Base-by-base conservation (phyloP, 371 early-diverging fungal species). In the Zancudomyces culisetae region DNA sequence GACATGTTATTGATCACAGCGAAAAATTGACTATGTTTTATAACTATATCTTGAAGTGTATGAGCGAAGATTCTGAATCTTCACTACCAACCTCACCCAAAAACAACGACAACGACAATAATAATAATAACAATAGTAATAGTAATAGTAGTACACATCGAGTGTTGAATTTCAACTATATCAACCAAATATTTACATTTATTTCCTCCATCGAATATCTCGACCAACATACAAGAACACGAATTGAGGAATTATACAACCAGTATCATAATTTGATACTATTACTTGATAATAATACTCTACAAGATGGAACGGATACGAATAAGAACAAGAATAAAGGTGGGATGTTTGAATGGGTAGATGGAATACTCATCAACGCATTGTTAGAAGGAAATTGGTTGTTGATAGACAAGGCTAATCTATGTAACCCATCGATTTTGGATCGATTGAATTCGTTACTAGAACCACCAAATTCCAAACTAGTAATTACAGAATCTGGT, bases 391-490 rank as follows among this genome's bases (percentile, higher is more conserved):
- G 99, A 3, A 70, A 90, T 58, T 99, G 99, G 99, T 70, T 99
- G 27, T 69, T 99, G 50, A 79, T 99, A 41, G 99, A 99, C 69
- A 97, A 99, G 62, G 90, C 96, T 54, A 99, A 99, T 62, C 64
- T 91, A 53, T 95, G 96, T 63, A 86, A 87, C 53, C 82, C 98
- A 0, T 85, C 92, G 12, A 91, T 97, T 12, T 72, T 97, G 42
- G 96, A 97, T 71, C 83, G 98, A 19, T 72, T 97, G 45, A 97
- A 97, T 62, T 79, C 89, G 3, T 61, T 97, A 20, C 74, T 97
- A 47, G 98, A 97, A 69, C 81, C 87, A 29, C 81, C 87, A 29
- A 74, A 85, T 55, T 93, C 95, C 27, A 76, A 77, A 0, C 65
- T 97, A 30, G 78, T 86, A 68, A 77, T 97, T 13, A 90, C 83